Percentiles rank a stretch among this genome's conserved stretches.
Evolutionary conservation across 2,329 filamentous ascomycete species (phyloP).

Genomic region (Fusarium sp.): DNA sequence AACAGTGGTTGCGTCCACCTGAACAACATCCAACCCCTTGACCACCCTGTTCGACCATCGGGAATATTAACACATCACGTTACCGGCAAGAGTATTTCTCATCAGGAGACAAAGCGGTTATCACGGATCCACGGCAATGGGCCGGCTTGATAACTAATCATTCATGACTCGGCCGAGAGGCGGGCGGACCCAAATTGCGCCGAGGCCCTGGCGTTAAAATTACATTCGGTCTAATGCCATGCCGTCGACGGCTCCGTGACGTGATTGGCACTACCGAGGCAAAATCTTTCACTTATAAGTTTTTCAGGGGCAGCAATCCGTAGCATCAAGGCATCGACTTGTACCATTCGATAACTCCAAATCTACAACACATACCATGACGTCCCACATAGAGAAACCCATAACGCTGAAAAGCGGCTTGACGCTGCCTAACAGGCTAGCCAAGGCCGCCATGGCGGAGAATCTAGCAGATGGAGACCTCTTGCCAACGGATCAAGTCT

Average conservation of each 20-base stretch:
- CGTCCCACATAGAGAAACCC: not conserved
- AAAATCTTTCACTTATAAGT: not conserved
- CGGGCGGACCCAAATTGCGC: not conserved
- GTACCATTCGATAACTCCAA: not conserved
- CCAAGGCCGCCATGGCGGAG: not conserved
- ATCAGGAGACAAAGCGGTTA: not conserved
- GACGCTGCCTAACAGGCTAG: not conserved
- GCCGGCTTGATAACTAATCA: not conserved
- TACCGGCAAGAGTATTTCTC: not conserved
- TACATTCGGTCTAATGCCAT: not conserved
- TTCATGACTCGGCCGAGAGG: not conserved
- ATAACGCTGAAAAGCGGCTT: not conserved
- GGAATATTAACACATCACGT: not conserved
- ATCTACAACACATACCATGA: not conserved
- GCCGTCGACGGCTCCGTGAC: not conserved
- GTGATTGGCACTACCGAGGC: not conserved
- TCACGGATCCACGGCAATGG: not conserved
- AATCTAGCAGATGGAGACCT: not conserved
- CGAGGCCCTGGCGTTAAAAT: not conserved
- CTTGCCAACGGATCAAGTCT: not conserved
- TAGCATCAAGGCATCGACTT: not conserved
- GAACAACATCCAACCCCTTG: not conserved
- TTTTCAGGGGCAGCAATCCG: not conserved
- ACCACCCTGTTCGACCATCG: not conserved
- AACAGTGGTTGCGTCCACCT: too few species aligned